Percentiles rank a stretch among this genome's conserved stretches.
Evolutionary conservation across 805 yeast species (phyloP).

Genomic region (Vanderwaltozyma verrucispora): DNA sequence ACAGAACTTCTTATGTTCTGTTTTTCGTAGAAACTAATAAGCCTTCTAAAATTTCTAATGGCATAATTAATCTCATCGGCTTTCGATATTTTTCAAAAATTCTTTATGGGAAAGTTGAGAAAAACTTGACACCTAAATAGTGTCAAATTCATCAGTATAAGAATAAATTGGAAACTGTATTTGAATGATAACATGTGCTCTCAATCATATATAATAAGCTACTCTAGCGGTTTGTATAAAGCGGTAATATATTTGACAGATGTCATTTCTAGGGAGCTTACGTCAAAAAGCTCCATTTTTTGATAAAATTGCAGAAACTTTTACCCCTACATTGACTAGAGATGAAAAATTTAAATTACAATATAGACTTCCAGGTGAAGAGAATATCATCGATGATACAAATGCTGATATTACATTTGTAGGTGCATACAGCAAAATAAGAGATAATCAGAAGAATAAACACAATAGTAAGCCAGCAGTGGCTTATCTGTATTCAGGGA

Average conservation of each 20-base stretch:
- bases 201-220: no score
- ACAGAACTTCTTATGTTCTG: no score
- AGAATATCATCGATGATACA: slow-evolving; percentile 52
- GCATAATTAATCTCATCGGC: no score
- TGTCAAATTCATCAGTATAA: no score
- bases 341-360: slow-evolving; percentile 64
- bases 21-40: no score
- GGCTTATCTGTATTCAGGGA: slow-evolving; percentile 43
- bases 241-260: slow-evolving; percentile 11
- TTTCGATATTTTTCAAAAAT: no score
- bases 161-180: no score
- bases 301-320: slow-evolving; percentile 29
- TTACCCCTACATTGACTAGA: slow-evolving; percentile 37
- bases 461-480: slow-evolving; percentile 7
- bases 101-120: no score
- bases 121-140: no score
- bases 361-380: slow-evolving; percentile 63
- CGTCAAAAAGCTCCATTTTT: slow-evolving; percentile 39
- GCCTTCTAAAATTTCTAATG: no score
- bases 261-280: slow-evolving; percentile 39
- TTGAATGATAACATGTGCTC: no score
- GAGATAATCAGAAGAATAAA: slow-evolving; percentile 5
- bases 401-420: slow-evolving; percentile 49
- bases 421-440: slow-evolving; percentile 14
- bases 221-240: no score